A percentile compares a stretch with the other conserved stretches of the same genome.
phyloP scores from a whole-genome alignment of 352 stramenopile genomes.

The Phytophthora uliginosa region DNA sequence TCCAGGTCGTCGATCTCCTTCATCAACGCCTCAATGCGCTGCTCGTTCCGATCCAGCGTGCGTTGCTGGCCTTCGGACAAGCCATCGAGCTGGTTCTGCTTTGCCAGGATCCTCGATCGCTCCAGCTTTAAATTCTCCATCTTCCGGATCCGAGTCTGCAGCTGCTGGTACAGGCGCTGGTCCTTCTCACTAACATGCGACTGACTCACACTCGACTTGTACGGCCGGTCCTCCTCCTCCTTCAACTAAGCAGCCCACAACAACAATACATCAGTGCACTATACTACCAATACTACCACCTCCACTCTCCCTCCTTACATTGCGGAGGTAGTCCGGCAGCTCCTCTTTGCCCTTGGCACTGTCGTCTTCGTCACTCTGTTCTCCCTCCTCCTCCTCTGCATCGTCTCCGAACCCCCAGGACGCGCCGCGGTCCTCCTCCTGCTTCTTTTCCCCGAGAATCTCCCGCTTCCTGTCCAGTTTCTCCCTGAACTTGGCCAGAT shows the following conservation, averaged over 20 bases:
- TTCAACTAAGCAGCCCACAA: slow-evolving; percentile 47
- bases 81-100: slow-evolving; percentile 71
- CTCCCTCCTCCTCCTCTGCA: slow-evolving; percentile 64
- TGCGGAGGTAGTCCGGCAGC: slow-evolving; percentile 81
- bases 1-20: slow-evolving; percentile 79
- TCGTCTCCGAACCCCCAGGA: slow-evolving; percentile 91
- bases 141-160: slow-evolving; percentile 86
- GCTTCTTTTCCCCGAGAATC: slow-evolving; percentile 29
- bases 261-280: slow-evolving; percentile 2
- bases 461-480: slow-evolving; percentile 35
- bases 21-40: slow-evolving; percentile 62
- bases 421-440: slow-evolving; percentile 43
- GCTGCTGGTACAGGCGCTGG: slow-evolving; percentile 78
- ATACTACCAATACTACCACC: not conserved
- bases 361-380: slow-evolving; percentile 35
- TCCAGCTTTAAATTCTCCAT: slow-evolving; percentile 86
- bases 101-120: slow-evolving; percentile 72
- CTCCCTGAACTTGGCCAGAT: slow-evolving; percentile 48
- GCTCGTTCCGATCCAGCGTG: slow-evolving; percentile 69
- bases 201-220: slow-evolving; percentile 61
- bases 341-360: slow-evolving; percentile 29
- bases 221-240: slow-evolving; percentile 58
- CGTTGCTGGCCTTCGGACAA: slow-evolving; percentile 74
- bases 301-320: slow-evolving; percentile 39
- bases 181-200: slow-evolving; percentile 74